Base-by-base conservation (phyloP, 2,329 filamentous ascomycete genomes). In the Fusarium annulatum region DNA sequence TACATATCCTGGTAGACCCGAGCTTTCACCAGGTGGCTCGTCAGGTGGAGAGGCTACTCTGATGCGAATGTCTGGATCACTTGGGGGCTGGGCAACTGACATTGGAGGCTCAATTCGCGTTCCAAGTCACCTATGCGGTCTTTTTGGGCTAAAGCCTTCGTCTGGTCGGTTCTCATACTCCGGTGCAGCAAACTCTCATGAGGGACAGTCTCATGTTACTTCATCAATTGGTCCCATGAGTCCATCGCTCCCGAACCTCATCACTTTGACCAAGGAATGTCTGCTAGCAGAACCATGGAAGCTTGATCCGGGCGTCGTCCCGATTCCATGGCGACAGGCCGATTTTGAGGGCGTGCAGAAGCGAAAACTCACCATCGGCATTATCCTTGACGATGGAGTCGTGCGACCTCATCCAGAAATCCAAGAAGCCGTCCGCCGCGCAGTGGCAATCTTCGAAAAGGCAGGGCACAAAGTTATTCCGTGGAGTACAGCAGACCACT, bases 161-260 rank as follows among this genome's bases (percentile, higher is more conserved):
- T 53, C 57, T 4, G 46, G 45, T 5, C 21, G 57, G 1, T 60
- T 60, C 1, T 60, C 57, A 18, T 60, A 60, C 34, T 38, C 46
- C 3, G 57, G 57, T 21, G 57, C 57, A 5, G 57, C 57, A 1
- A 60, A 60, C 0, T 60, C 57, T 5, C 57, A 60, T 12, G 57
- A 55, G 7, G 57, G 57, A 3, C 57, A 60, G 12, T 53, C 57
- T 10, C 57, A 60, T 3, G 36, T 60, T 9, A 46, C 57, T 18
- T 60, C 57, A 2, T 60, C 57, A 7, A 53, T 60, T 60, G 57
- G 57, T 10, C 57, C 57, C 2, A 60, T 60, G n/a, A 60, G 57
- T 7, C 46, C 57, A 3, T 8, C 39, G 21, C 57, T 60, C 2
- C 5, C n/a, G 0, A 60, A 60, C 15, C 57, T 60, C 8, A 41